These are phyloP conservation scores for Podospora sp. DNA, from an alignment of 495 filamentous ascomycete species.

Conservation along the genomic window DNA sequence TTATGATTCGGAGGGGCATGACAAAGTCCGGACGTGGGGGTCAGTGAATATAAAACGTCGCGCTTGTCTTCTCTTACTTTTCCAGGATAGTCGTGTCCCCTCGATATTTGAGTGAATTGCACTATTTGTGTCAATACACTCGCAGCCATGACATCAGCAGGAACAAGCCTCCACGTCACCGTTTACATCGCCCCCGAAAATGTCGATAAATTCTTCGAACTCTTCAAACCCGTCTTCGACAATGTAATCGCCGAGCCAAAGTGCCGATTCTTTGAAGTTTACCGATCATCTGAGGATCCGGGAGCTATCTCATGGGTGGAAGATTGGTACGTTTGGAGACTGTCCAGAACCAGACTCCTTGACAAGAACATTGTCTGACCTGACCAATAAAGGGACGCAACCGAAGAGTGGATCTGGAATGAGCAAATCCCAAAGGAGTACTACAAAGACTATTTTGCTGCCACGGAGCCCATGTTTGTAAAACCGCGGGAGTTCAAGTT, in stretches of 20 bases:
- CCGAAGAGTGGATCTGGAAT: background rate
- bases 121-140: too few species aligned
- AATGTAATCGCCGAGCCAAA: background rate
- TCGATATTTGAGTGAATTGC: too few species aligned
- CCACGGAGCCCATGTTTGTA: background rate
- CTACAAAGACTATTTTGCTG: background rate
- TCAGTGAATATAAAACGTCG: too few species aligned
- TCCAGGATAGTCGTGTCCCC: too few species aligned
- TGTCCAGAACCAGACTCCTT: background rate
- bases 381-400: background rate
- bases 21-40: too few species aligned
- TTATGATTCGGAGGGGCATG: too few species aligned
- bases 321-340: background rate
- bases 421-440: constrained; percentile 2
- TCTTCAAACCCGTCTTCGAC: background rate
- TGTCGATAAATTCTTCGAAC: background rate
- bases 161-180: background rate
- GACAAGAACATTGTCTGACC: background rate
- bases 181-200: background rate
- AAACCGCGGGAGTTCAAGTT: background rate
- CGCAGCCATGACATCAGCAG: background rate
- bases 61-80: too few species aligned
- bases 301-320: constrained; percentile 4
- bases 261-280: constrained; percentile 1
- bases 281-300: background rate